These are phyloP conservation scores for Fusarium odoratissimum DNA, from an alignment of 2,329 filamentous ascomycete species.

Conservation along the genomic window DNA sequence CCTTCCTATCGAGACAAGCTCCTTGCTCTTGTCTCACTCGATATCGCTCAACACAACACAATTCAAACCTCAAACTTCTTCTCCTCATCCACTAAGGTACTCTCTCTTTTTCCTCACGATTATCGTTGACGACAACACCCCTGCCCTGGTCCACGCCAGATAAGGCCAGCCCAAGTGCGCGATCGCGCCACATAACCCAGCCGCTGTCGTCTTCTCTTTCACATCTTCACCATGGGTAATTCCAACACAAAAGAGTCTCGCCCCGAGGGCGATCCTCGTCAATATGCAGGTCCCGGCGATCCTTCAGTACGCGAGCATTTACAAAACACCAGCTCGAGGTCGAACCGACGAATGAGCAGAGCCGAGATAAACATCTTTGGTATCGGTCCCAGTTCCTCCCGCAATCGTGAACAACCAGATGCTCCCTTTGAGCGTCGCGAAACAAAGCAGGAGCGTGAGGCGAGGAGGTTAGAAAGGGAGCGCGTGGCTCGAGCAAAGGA, in stretches of 20 bases:
- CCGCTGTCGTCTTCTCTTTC: slow-evolving; percentile 12
- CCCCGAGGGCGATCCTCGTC: slow-evolving; percentile 41
- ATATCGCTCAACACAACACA: slow-evolving; percentile 25
- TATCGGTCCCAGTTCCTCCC: slow-evolving; percentile 53
- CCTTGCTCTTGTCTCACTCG: slow-evolving; percentile 1
- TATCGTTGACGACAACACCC: slow-evolving; percentile 1
- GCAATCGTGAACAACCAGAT: slow-evolving; percentile 54
- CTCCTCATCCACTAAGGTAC: neutral
- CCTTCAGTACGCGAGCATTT: slow-evolving; percentile 40
- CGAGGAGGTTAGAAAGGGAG: slow-evolving; percentile 85
- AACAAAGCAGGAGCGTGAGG: slow-evolving; percentile 91
- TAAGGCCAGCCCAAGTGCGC: slow-evolving; percentile 30
- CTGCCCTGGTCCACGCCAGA: slow-evolving; percentile 10
- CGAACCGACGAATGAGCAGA: slow-evolving; percentile 52
- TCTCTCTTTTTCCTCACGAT: neutral
- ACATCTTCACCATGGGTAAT: slow-evolving; percentile 52
- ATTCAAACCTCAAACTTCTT: neutral
- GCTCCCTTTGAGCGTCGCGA: slow-evolving; percentile 75
- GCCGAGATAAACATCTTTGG: slow-evolving; percentile 61
- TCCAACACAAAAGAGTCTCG: slow-evolving; percentile 56
- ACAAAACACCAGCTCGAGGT: slow-evolving; percentile 34
- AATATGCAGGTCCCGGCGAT: slow-evolving; percentile 39
- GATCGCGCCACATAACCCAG: slow-evolving; percentile 29
- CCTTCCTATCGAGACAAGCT: slow-evolving; percentile 29
- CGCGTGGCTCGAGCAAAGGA: slow-evolving; percentile 80